These are phyloP conservation scores for Fraxinus pennsylvanica DNA, from an alignment of 257 asterid species.

Conservation along the genomic window DNA sequence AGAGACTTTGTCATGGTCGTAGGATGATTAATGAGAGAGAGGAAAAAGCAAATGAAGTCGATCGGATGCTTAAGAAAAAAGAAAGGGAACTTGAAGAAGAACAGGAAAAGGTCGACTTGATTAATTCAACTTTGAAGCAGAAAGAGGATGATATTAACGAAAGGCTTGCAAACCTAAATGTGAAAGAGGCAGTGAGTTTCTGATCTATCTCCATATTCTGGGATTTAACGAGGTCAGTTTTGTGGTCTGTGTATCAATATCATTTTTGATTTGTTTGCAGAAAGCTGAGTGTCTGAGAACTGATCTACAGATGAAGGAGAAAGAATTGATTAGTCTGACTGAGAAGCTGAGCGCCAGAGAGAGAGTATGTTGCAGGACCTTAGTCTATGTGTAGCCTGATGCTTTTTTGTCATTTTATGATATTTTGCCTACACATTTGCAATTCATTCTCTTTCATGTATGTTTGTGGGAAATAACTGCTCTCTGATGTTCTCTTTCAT, in stretches of 20 bases:
- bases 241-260: not conserved
- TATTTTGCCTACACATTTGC: conserved; percentile 3
- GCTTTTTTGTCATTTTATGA: too few relatives aligned
- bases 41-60: conserved; percentile 53
- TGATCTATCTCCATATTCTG: not conserved
- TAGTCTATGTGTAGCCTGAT: conserved; percentile 13
- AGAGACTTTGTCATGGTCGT: conserved; percentile 64
- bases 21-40: conserved; percentile 73
- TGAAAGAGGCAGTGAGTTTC: conserved; percentile 70
- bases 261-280: conserved; percentile 47
- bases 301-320: conserved; percentile 60
- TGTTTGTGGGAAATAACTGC: not conserved
- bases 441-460: not conserved
- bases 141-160: conserved; percentile 58
- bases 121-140: conserved; percentile 44
- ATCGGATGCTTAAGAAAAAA: conserved; percentile 54
- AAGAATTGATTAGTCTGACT: conserved; percentile 48
- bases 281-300: conserved; percentile 51
- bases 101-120: conserved; percentile 47
- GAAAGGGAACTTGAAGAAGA: conserved; percentile 61
- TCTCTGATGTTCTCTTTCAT: not conserved
- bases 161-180: conserved; percentile 48
- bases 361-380: conserved; percentile 54
- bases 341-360: conserved; percentile 74
- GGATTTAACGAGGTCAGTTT: not conserved